Conservation (phyloP, 2,329 filamentous ascomycete species). For the Fonsecaea pugnacius region DNA sequence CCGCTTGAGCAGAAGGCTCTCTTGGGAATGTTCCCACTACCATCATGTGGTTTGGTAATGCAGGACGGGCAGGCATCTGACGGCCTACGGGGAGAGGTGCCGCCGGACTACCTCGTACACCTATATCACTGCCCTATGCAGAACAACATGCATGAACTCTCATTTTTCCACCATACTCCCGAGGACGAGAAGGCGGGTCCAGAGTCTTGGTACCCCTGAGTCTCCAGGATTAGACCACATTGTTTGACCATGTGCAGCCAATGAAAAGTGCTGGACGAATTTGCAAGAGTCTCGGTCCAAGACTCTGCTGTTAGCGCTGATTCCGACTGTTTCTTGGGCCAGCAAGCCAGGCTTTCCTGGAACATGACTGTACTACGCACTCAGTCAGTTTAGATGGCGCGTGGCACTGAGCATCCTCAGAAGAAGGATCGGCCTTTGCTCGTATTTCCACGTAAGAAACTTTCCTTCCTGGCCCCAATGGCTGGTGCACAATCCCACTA, state of each 20-base stretch:
- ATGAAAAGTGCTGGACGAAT: not conserved
- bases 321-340: not conserved
- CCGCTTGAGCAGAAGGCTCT: not conserved
- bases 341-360: not conserved
- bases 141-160: not conserved
- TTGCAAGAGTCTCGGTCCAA: not conserved
- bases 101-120: not conserved
- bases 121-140: not conserved
- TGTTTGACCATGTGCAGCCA: not conserved
- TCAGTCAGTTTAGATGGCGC: not conserved
- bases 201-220: constrained; percentile 1
- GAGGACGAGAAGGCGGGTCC: not conserved
- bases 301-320: constrained; percentile 3
- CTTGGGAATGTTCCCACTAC: not conserved
- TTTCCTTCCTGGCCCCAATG: not conserved
- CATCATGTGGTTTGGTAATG: not conserved
- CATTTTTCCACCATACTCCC: not conserved
- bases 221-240: not conserved
- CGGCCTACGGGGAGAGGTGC: not conserved
- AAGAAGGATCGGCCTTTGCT: not conserved
- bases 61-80: not conserved
- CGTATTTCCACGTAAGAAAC: not conserved
- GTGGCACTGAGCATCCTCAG: not conserved
- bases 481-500: not conserved
- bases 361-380: not conserved